phyloP scores from a whole-genome alignment of 495 filamentous ascomycete species.

The Pyrenula aspistea region DNA sequence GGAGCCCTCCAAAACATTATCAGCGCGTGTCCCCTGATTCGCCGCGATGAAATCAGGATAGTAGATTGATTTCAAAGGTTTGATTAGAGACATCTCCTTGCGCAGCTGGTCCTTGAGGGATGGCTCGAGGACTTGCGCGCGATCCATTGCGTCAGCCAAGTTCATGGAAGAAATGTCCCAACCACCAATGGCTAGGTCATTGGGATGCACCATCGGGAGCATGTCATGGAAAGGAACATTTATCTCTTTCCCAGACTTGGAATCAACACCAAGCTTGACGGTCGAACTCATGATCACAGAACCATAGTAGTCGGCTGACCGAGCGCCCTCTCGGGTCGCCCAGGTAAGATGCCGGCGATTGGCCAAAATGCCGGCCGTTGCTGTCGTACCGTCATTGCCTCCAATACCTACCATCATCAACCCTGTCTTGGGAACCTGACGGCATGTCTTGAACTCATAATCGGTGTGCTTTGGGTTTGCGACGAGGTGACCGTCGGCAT shows the following conservation, averaged over 20 bases:
- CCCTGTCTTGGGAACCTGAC: slow-evolving; percentile 84
- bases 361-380: slow-evolving; percentile 94
- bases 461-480: slow-evolving; percentile 78
- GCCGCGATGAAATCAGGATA: slow-evolving; percentile 99
- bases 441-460: slow-evolving; percentile 97
- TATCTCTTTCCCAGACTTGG: slow-evolving; percentile 75
- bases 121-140: slow-evolving; percentile 87
- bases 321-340: slow-evolving; percentile 85
- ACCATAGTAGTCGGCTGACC: slow-evolving; percentile 89
- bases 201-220: slow-evolving; percentile 94
- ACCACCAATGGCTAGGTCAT: slow-evolving; percentile 88
- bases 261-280: slow-evolving; percentile 85
- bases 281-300: slow-evolving; percentile 95
- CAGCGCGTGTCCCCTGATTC: slow-evolving; percentile 94
- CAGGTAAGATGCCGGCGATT: slow-evolving; percentile 78
- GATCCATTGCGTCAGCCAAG: slow-evolving; percentile 87
- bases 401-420: slow-evolving; percentile 98
- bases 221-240: slow-evolving; percentile 93
- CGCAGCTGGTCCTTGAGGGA: slow-evolving; percentile 76
- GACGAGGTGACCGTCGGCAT: slow-evolving; percentile 63
- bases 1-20: slow-evolving; percentile 74
- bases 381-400: slow-evolving; percentile 96
- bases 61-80: slow-evolving; percentile 89
- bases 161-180: slow-evolving; percentile 94
- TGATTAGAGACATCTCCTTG: slow-evolving; percentile 86